phyloP scores from a whole-genome alignment of 164 flowering plant genomes.

The Stephania yunnanensis region DNA sequence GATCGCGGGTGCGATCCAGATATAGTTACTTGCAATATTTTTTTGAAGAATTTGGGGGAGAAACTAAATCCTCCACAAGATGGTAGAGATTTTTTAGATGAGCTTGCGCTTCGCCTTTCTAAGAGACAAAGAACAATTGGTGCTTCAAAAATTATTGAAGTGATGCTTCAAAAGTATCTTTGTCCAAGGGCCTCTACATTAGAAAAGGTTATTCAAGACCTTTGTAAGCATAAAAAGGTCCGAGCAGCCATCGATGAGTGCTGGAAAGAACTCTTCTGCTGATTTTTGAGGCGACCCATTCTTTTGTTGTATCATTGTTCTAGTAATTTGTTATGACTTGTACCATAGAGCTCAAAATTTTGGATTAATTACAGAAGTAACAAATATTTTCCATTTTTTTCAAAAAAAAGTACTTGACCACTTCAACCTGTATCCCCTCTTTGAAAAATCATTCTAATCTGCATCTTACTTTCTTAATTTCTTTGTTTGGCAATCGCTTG shows the following conservation, averaged over 20 bases:
- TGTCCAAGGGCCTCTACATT: slow-evolving; percentile 58
- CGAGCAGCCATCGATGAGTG: slow-evolving; percentile 47
- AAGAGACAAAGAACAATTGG: slow-evolving; percentile 45
- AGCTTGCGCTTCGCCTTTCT: slow-evolving; percentile 54
- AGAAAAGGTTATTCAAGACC: slow-evolving; percentile 42
- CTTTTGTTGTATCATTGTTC: slow-evolving; percentile 17
- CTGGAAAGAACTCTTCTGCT: slow-evolving; percentile 38
- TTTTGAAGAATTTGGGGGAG: slow-evolving; percentile 52
- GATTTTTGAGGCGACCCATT: slow-evolving; percentile 19
- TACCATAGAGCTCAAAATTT: slow-evolving; percentile 11
- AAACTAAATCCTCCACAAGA: slow-evolving; percentile 48
- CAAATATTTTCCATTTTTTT: not conserved
- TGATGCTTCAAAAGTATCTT: slow-evolving; percentile 73
- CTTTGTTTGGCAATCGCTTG: not conserved
- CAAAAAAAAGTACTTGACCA: not conserved
- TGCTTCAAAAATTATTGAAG: slow-evolving; percentile 54
- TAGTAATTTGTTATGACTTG: slow-evolving; percentile 5
- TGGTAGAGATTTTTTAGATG: slow-evolving; percentile 67
- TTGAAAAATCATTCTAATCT: not conserved
- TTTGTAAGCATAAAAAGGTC: slow-evolving; percentile 54
- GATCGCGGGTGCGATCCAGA: slow-evolving; percentile 78
- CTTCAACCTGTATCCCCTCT: not conserved
- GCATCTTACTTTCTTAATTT: not conserved
- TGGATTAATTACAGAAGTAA: slow-evolving; percentile 7
- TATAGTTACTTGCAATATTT: slow-evolving; percentile 55